Conservation (phyloP, 306 rosid species). For the Cucurbita maxima region DNA sequence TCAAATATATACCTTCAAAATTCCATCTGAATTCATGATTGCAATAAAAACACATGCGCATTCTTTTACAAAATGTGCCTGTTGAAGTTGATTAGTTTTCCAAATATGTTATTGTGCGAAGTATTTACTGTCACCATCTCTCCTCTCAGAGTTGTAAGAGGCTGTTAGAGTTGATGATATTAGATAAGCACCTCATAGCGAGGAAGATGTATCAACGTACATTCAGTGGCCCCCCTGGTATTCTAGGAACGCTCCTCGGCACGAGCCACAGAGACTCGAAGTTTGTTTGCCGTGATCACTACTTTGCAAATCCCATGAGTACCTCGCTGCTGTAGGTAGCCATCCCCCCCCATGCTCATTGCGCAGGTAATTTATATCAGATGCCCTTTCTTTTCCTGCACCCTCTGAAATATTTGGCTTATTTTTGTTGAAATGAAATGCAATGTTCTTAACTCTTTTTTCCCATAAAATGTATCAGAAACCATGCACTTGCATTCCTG, state of each 20-base stretch:
- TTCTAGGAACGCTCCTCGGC: constrained; percentile 39
- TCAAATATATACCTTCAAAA: neutral
- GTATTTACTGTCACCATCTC: neutral
- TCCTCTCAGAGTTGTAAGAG: constrained; percentile 59
- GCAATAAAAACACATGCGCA: neutral
- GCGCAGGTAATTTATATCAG: neutral
- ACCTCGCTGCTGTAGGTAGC: constrained; percentile 40
- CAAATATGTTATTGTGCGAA: neutral
- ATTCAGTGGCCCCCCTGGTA: constrained; percentile 27
- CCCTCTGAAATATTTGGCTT: neutral
- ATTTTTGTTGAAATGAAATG: neutral
- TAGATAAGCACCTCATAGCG: constrained; percentile 51
- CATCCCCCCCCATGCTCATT: neutral
- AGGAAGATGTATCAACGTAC: constrained; percentile 61
- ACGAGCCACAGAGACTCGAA: constrained; percentile 26
- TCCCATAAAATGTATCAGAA: neutral
- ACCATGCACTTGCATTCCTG: neutral
- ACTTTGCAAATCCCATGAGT: constrained; percentile 72
- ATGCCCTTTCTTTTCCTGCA: neutral
- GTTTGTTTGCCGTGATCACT: constrained; percentile 43
- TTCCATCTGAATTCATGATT: neutral
- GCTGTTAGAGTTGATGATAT: constrained; percentile 62
- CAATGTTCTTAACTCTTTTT: neutral
- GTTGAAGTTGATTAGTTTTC: neutral
- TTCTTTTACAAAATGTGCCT: neutral